Evolutionary conservation across 768 basidiomycete genomes (phyloP), one percentile per base, ranked within the genome.

Genomic region (Russula earlei): DNA sequence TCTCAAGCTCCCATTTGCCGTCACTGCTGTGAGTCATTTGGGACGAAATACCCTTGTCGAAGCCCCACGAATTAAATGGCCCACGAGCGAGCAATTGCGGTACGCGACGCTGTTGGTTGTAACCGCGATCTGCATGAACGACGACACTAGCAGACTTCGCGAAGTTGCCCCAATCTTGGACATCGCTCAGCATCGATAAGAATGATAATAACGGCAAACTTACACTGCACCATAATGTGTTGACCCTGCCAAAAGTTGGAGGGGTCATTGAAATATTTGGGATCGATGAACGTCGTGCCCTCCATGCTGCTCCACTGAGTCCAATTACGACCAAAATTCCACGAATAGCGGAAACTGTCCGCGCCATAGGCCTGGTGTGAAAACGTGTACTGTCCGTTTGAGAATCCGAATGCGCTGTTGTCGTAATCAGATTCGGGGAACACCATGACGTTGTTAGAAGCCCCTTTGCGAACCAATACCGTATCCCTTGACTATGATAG

Each of bases 61-160:
- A 92, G 53, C 93, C 93, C 91, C 91, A 96, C 34, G 78, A 71
- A 65, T 96, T 96, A 79, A 90, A 96, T 0, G 84, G 82, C 46
- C 93, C 93, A 63, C 93, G 85, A 42, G 83, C 87, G 51, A 96
- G 72, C 63, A 94, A 75, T 64, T 93, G 91, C 24, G 93, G 93
- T 27, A 89, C 85, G 24, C 91, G 86, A 64, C 93, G 85, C 49
- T 74, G 67, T 3, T 75, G 77, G 8, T 67, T 68, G 67, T 79
- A 88, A 41, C 76, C 77, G 55, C 74, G 68, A 65, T 96, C 93
- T 17, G 87, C 86, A 62, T 95, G 92, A 11, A 91, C 72, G 34
- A 89, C 81, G 41, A 81, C 76, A 25, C 77, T 73, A 7, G 83
- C 71, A 2, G 87, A 85, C 54, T 79, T 64, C 1, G 82, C 78